These are phyloP conservation scores for Claviceps sp. DNA, from an alignment of 2,329 filamentous ascomycete species.

Conservation along the genomic window DNA sequence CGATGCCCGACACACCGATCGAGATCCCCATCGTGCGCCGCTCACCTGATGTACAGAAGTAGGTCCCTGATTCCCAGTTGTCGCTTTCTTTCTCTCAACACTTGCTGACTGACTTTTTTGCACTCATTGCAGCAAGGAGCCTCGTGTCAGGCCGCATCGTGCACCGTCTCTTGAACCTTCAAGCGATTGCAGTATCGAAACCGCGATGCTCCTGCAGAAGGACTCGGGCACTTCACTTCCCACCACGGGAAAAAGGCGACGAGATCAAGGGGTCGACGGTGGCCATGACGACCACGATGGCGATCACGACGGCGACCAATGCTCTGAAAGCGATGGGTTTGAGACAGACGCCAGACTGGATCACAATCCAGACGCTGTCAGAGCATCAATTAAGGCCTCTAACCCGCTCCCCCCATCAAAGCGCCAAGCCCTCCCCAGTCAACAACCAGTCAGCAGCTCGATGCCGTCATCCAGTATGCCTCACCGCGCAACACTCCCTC, in stretches of 20 bases:
- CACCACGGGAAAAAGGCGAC: background rate
- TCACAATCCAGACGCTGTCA: conserved; percentile 11
- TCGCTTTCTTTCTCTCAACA: background rate
- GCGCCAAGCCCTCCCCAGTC: background rate
- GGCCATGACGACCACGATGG: conserved; percentile 11
- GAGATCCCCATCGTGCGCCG: background rate
- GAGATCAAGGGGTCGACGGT: background rate
- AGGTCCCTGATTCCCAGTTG: background rate
- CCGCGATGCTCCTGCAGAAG: background rate
- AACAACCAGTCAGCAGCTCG: conserved; percentile 8
- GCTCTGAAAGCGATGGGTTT: conserved; percentile 10
- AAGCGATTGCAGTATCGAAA: background rate
- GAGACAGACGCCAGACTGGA: conserved; percentile 16
- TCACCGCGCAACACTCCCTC: background rate
- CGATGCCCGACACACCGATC: background rate
- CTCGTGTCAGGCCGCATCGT: background rate
- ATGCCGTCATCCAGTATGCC: conserved; percentile 9
- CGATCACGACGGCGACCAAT: no score
- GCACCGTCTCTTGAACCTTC: background rate
- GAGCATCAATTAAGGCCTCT: conserved; percentile 5
- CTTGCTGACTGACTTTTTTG: background rate
- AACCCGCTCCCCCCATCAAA: conserved; percentile 1
- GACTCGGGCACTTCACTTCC: background rate
- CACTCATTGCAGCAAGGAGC: background rate
- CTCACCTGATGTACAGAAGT: background rate